Evolutionary conservation across 2,329 filamentous ascomycete genomes (phyloP), one percentile per base, ranked within the genome.

Genomic region (Fusarium floridanum): DNA sequence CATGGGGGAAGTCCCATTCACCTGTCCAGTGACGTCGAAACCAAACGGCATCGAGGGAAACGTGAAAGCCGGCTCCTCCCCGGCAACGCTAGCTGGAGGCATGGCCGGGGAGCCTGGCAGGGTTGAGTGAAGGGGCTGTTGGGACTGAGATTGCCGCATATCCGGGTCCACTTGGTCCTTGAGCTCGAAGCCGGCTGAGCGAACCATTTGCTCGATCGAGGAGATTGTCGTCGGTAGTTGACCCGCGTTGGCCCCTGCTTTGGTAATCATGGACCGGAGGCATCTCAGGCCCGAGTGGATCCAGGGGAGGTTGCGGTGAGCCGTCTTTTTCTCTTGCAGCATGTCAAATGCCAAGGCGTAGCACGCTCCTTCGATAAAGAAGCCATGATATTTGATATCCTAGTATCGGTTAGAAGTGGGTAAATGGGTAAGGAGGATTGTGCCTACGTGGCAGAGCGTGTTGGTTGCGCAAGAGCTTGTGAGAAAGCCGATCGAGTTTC

Each of bases 331-430:
- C 14, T 84, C 82, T 36, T 85, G 83, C 20, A 86, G 77, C 56
- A 86, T 79, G 59, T 86, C 84, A 55, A 85, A 85, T 10, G 84
- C 82, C 4, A 86, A 67, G 4, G 82, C 82, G 59, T 85, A 85
- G 12, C 80, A 80, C 14, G 84, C 83, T 34, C 84, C 85, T 37
- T 83, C 81, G 11, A 86, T 76, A 59, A 86, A 86, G 57, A 84
- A 86, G 6, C 80, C 83, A 29, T 86, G 84, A 29, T 86, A 86
- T 39, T 84, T 84, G 5, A 86, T 76, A 77, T 85, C 82, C 85
- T 86, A 24, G 7, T 20, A 6, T 5, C 32, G 14, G 45, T 75
- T 56, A 78, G 68, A 29, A 37, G 34, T n/a, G 7, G 6, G 11
- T 22, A 17, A 22, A 5, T 27, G n/a, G 9, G 3, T 14, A n/a